phyloP scores from a whole-genome alignment of 1,139 yeast species.

The Pichia sp. region DNA sequence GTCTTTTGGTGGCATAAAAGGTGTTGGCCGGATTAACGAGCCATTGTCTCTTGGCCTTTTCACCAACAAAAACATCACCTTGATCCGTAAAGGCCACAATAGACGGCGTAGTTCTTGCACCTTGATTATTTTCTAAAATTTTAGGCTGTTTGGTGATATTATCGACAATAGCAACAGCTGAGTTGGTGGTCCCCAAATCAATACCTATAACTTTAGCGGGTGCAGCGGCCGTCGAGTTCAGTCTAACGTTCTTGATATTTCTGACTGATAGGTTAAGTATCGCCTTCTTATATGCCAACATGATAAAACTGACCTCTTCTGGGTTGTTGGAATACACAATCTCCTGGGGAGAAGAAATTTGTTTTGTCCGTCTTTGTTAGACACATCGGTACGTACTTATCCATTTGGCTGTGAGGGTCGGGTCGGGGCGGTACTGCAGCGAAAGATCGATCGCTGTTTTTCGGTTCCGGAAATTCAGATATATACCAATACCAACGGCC shows the following conservation, averaged over 20 bases:
- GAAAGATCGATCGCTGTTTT: too few relatives aligned
- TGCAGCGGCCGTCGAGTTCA: neutral
- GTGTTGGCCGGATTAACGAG: conserved; percentile 59
- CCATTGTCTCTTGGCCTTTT: conserved; percentile 61
- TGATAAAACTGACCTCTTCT: too few relatives aligned
- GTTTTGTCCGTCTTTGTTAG: too few relatives aligned
- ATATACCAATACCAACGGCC: too few relatives aligned
- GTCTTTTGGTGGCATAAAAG: conserved; percentile 64
- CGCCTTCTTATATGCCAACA: too few relatives aligned
- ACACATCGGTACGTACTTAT: too few relatives aligned
- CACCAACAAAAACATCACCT: conserved; percentile 46
- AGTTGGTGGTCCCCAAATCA: conserved; percentile 75
- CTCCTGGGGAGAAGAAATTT: too few relatives aligned
- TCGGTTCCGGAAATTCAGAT: too few relatives aligned
- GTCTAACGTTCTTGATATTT: neutral
- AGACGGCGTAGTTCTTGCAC: conserved; percentile 66
- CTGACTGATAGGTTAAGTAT: too few relatives aligned
- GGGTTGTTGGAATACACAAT: too few relatives aligned
- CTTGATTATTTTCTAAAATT: conserved; percentile 62
- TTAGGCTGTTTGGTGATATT: conserved; percentile 33
- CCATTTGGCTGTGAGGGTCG: too few relatives aligned
- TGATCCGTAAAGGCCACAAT: conserved; percentile 49
- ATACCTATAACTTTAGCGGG: conserved; percentile 51
- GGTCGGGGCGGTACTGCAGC: too few relatives aligned
- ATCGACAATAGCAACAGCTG: conserved; percentile 66